phyloP scores from a whole-genome alignment of 495 filamentous ascomycete species.

The Letharia columbiana region DNA sequence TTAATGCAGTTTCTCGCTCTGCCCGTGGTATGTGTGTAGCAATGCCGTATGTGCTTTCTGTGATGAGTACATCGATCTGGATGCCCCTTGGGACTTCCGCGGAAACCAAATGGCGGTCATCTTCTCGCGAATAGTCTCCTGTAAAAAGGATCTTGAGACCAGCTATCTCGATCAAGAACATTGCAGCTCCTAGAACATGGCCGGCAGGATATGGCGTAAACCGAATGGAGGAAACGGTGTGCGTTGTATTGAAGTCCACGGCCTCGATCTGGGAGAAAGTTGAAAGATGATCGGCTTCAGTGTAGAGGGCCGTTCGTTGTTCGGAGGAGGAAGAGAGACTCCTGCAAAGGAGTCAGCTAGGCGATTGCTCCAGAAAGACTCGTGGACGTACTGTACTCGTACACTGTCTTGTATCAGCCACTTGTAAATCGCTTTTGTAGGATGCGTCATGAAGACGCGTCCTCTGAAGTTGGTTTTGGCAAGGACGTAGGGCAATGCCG shows the following conservation, averaged over 20 bases:
- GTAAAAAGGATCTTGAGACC: slow-evolving; percentile 95
- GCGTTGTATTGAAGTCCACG: slow-evolving; percentile 95
- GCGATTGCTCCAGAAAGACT: background rate
- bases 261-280: slow-evolving; percentile 92
- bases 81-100: slow-evolving; percentile 75
- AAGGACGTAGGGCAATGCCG: slow-evolving; percentile 90
- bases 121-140: slow-evolving; percentile 90
- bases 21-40: slow-evolving; percentile 79
- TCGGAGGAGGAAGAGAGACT: slow-evolving; percentile 68
- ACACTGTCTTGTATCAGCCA: slow-evolving; percentile 97
- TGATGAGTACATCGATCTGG: slow-evolving; percentile 92
- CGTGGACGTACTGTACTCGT: slow-evolving; percentile 53
- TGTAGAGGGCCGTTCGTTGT: slow-evolving; percentile 72
- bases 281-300: slow-evolving; percentile 84
- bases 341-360: slow-evolving; percentile 26
- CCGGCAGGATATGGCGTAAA: slow-evolving; percentile 96
- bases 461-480: slow-evolving; percentile 96
- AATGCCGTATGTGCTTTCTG: slow-evolving; percentile 93
- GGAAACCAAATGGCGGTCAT: slow-evolving; percentile 88
- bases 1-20: slow-evolving; percentile 83
- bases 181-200: slow-evolving; percentile 94
- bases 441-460: slow-evolving; percentile 97
- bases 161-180: slow-evolving; percentile 95
- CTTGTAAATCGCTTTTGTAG: slow-evolving; percentile 98
- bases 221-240: slow-evolving; percentile 89